Base-by-base conservation (phyloP, 2,329 filamentous ascomycete species). In the Zymoseptoria brevis region DNA sequence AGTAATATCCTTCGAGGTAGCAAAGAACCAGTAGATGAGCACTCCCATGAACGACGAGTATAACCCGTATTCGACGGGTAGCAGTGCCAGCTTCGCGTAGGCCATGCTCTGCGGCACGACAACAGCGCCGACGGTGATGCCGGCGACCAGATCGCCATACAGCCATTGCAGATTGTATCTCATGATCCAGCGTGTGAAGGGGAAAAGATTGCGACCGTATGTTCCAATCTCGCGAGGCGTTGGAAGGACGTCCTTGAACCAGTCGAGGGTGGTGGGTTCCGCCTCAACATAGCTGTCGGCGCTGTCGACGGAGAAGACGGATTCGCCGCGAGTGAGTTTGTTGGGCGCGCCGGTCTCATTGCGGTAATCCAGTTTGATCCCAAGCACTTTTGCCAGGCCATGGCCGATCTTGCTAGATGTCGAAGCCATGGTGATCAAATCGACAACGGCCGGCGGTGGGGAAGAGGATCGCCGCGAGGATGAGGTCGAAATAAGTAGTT, bases 21-120 rank as follows among this genome's bases (percentile, higher is more conserved):
- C 94, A 70, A 97, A 97, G 71, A 96, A 88, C 93, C 93, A 97
- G 76, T 99, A 99, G 62, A 96, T 81, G 63, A 96, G 74, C 16
- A 96, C 92, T 55, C 93, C 94, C 82, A 96, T 94, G 72, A 99
- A 97, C 0, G 93, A 96, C 0, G 93, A 94, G 75, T 96, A 96
- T 0, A 97, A 82, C 56, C 93, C 93, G 69, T 87, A 97, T 71
- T 97, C 81, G 5, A 87, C 83, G 0, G 84, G 81, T n/a, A 97
- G 80, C 61, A 87, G 82, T 51, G 93, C 93, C 24, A 97, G 81
- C 62, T 86, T 80, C 29, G 93, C 92, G 75, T 97, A 97, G 0
- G 93, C 92, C 93, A 97, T 96, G 62, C 90, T 88, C 72, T 97
- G 93, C 5, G 93, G 93, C n/a, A 97, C 89, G 24, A 96, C 91